Evolutionary conservation across 345 rosid genomes (phyloP).

Genomic region (Acer yangbiense): DNA sequence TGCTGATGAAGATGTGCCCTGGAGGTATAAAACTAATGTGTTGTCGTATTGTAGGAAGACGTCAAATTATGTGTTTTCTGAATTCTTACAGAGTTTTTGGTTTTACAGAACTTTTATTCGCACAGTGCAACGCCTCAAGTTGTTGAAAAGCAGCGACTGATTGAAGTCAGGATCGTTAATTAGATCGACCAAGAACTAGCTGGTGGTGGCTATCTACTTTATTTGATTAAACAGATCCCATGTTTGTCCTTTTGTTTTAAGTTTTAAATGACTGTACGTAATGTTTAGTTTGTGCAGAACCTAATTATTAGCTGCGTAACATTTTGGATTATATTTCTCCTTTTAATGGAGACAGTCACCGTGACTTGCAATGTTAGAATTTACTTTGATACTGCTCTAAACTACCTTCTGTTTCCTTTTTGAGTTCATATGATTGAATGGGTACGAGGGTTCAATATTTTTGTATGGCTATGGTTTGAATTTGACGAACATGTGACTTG

Average conservation of each 20-base stretch:
- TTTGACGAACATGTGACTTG: no score
- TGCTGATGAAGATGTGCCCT: constrained; percentile 36
- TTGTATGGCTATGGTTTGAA: no score
- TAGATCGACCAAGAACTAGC: not conserved
- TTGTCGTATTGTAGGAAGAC: not conserved
- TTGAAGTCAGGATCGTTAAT: not conserved
- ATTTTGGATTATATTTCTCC: constrained; percentile 12
- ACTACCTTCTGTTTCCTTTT: not conserved
- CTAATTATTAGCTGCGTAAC: constrained; percentile 14
- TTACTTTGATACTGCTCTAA: no score
- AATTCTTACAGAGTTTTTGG: not conserved
- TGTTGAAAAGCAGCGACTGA: constrained; percentile 25
- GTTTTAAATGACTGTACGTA: constrained; percentile 4
- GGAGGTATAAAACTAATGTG: constrained; percentile 31
- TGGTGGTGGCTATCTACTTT: not conserved
- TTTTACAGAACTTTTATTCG: constrained; percentile 38
- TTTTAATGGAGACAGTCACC: not conserved
- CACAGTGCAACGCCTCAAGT: constrained; percentile 38
- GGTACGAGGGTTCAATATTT: no score
- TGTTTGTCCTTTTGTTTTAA: not conserved
- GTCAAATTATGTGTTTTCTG: not conserved
- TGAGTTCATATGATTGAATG: not conserved
- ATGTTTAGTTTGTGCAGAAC: not conserved
- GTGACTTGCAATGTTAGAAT: not conserved
- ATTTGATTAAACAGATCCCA: not conserved